Base-by-base conservation (phyloP, 805 yeast species). In the Suhomyces emberorum region DNA sequence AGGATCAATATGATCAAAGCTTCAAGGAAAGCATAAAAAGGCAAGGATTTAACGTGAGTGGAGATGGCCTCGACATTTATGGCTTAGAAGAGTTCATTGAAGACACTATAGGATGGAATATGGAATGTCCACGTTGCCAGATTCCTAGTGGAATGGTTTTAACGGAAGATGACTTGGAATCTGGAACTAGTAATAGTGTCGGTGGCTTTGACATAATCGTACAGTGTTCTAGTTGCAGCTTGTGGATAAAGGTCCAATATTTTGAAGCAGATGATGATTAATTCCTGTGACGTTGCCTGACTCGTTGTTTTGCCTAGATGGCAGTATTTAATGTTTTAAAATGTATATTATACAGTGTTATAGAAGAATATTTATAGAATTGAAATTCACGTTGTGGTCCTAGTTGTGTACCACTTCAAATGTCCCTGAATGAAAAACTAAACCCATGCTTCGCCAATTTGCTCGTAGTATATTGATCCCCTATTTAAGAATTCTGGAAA, bases 221-320 rank as follows among this genome's bases (percentile, higher is more conserved):
- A 0, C 96, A 89, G 51, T 91, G 98, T 55, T 54, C 63, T 9
- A 79, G 84, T 21, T 91, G 98, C 57, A 85, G 95, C 55, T 55
- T 88, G 20, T 91, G 96, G 96, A 59, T 91, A 17, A 77, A 78
- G 34, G 88, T 91, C 2, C 72, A 69, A 44, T 86, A 81, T 51
- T 77, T 69, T 46, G 88, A 78, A 44, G 65, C 47, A 17, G 57
- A 53, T 5, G 57, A 54, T 31, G 38, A 20, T 7, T 20, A 20
- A 20, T n/a, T n/a, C n/a, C n/a, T n/a, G n/a, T n/a, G n/a, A n/a
- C n/a, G n/a, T n/a, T n/a, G n/a, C n/a, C n/a, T n/a, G n/a, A n/a
- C n/a, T n/a, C n/a, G n/a, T n/a, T n/a, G n/a, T n/a, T n/a, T n/a
- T n/a, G n/a, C n/a, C n/a, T n/a, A n/a, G n/a, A n/a, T n/a, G n/a